A percentile compares a stretch with the other conserved stretches of the same genome.
Evolutionary conservation across 1,284 basidiomycete genomes (phyloP).

Genomic region (Schizopora paradoxa): DNA sequence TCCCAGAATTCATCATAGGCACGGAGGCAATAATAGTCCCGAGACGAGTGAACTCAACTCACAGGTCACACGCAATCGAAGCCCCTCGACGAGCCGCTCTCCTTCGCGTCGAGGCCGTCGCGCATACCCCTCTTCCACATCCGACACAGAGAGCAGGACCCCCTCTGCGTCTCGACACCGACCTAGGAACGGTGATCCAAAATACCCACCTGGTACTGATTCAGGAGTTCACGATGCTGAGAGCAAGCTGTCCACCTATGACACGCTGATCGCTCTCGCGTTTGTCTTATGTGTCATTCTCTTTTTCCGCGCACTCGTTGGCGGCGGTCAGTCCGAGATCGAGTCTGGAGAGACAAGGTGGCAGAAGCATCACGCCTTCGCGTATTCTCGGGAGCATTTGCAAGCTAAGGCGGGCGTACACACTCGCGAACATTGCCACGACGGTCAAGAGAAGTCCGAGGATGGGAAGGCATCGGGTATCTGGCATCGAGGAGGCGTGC

Average conservation of each 20-base stretch:
- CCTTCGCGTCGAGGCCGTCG: neutral
- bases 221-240: too few relatives aligned
- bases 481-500: neutral
- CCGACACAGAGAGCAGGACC: neutral
- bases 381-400: neutral
- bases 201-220: neutral
- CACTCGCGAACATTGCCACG: neutral
- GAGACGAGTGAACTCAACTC: too few relatives aligned
- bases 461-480: too few relatives aligned
- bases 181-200: neutral
- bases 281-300: neutral
- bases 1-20: too few relatives aligned
- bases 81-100: neutral
- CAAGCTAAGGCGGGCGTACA: neutral
- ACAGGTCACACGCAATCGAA: neutral
- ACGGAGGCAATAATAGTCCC: too few relatives aligned
- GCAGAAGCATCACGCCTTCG: neutral
- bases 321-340: neutral
- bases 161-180: neutral
- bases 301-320: conserved; percentile 7
- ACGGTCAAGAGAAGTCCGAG: too few relatives aligned
- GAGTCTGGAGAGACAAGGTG: neutral
- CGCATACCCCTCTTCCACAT: neutral
- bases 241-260: neutral
- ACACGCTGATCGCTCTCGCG: conserved; percentile 2